phyloP scores from a whole-genome alignment of 2,329 filamentous ascomycete species.

The Penicillium polonicum region DNA sequence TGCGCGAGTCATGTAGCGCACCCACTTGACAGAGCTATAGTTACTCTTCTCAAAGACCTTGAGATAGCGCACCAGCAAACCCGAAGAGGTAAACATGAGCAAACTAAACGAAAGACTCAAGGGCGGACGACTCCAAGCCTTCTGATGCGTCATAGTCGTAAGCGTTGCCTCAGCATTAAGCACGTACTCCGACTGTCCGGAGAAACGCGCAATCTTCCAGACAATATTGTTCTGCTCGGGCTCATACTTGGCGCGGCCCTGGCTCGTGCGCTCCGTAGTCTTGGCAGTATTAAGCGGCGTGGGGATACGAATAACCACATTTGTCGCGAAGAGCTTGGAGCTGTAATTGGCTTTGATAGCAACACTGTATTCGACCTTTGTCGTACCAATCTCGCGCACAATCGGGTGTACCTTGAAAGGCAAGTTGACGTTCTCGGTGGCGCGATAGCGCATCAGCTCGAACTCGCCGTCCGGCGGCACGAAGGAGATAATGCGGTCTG shows the following conservation, averaged over 20 bases:
- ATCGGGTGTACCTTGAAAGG: constrained; percentile 99
- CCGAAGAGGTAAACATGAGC: constrained; percentile 97
- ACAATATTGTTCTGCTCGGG: constrained; percentile 97
- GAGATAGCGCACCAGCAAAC: constrained; percentile 85
- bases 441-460: constrained; percentile 97
- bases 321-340: constrained; percentile 93
- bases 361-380: constrained; percentile 98
- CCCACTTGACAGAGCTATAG: constrained; percentile 98
- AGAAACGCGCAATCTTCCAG: constrained; percentile 99
- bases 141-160: constrained; percentile 97
- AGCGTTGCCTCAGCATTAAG: constrained; percentile 89
- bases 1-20: constrained; percentile 96
- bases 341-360: constrained; percentile 97
- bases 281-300: constrained; percentile 95
- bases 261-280: constrained; percentile 87
- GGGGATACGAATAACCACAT: constrained; percentile 89
- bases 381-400: constrained; percentile 94
- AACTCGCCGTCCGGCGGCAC: constrained; percentile 97
- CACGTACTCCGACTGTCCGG: constrained; percentile 95
- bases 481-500: constrained; percentile 94
- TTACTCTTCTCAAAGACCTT: constrained; percentile 99
- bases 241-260: constrained; percentile 98
- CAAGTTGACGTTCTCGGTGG: constrained; percentile 96
- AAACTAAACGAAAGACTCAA: constrained; percentile 88
- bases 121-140: constrained; percentile 92